These are phyloP conservation scores for Manihot esculenta DNA, from an alignment of 441 rosid genomes.

Conservation along the genomic window DNA sequence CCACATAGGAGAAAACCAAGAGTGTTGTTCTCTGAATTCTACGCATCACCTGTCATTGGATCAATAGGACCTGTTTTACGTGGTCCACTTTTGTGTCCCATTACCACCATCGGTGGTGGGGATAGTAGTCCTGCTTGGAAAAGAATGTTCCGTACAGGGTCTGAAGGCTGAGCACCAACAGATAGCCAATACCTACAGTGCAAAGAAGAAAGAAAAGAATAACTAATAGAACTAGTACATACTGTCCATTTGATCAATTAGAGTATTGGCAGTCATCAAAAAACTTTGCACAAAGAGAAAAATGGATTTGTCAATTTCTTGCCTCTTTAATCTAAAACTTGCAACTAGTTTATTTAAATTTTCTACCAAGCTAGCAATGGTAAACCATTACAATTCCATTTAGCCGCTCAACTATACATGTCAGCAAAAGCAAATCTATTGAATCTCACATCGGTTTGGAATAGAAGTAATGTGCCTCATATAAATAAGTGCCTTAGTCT, in stretches of 20 bases:
- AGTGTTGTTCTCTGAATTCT: background rate
- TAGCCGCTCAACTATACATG: background rate
- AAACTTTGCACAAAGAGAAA: background rate
- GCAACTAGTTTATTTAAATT: background rate
- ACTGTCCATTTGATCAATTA: background rate
- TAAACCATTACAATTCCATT: background rate
- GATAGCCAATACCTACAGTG: slow-evolving; percentile 34
- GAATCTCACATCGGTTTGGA: too few species aligned
- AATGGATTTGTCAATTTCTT: background rate
- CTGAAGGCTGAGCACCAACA: slow-evolving; percentile 37
- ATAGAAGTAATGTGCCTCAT: too few species aligned
- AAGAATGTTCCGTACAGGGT: slow-evolving; percentile 29
- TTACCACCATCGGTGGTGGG: slow-evolving; percentile 31
- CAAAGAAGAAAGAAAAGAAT: background rate
- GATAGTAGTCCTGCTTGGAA: slow-evolving; percentile 26
- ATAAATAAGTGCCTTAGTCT: too few species aligned
- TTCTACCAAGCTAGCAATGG: background rate
- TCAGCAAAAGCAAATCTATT: background rate
- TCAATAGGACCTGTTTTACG: background rate
- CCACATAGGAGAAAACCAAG: background rate
- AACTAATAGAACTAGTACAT: background rate
- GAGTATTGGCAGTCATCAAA: background rate
- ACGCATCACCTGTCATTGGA: background rate
- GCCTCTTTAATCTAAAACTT: background rate
- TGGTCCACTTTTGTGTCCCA: slow-evolving; percentile 24